Evolutionary conservation across 2,329 filamentous ascomycete genomes (phyloP).

Genomic region (Penicillium vulpinum): DNA sequence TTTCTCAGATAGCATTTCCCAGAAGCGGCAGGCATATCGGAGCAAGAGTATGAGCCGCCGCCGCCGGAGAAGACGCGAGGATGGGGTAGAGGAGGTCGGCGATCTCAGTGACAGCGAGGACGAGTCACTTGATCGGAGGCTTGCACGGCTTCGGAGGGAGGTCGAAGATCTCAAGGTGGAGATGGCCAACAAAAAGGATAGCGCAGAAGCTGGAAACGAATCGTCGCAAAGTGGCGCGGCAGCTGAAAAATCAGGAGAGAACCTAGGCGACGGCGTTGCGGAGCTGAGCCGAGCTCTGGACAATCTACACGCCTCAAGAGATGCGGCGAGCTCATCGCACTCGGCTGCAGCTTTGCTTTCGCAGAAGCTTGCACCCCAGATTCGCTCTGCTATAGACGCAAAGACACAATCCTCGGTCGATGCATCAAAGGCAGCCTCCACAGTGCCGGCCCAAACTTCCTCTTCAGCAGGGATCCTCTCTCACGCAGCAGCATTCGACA

Average conservation of each 20-base stretch:
- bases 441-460: constrained; percentile 10
- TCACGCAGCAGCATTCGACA: constrained; percentile 85
- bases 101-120: constrained; percentile 78
- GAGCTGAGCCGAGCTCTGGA: constrained; percentile 73
- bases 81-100: constrained; percentile 61
- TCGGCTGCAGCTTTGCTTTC: constrained; percentile 39
- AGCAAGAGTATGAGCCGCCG: constrained; percentile 59
- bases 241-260: constrained; percentile 45
- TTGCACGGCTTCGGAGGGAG: constrained; percentile 80
- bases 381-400: constrained; percentile 4
- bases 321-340: constrained; percentile 19
- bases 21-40: constrained; percentile 80
- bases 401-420: constrained; percentile 8
- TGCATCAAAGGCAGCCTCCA: constrained; percentile 12
- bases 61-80: constrained; percentile 54
- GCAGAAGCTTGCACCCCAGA: constrained; percentile 33
- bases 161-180: constrained; percentile 69
- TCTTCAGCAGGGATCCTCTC: constrained; percentile 60
- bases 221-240: constrained; percentile 21
- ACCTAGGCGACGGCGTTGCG: constrained; percentile 58
- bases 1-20: constrained; percentile 84
- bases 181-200: constrained; percentile 46
- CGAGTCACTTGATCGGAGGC: constrained; percentile 73
- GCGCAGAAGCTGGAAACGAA: constrained; percentile 47
- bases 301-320: constrained; percentile 53